Evolutionary conservation across 1,139 yeast genomes (phyloP), one percentile per base, ranked within the genome.

Genomic region (Pneumocystis wakefieldiae): DNA sequence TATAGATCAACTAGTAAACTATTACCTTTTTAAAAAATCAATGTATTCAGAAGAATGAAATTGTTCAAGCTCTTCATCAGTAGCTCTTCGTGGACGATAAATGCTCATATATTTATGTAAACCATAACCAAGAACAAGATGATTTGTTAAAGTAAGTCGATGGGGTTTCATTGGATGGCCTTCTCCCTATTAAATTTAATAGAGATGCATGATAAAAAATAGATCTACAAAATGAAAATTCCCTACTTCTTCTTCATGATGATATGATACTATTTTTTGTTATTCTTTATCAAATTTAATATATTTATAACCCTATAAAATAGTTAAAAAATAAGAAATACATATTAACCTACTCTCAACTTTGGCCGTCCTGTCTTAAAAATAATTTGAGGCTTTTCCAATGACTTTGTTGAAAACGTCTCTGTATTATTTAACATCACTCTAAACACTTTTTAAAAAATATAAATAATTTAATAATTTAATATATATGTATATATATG

Each of bases 161-260:
- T 92, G 89, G n/a, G 98, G 98, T 72, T 92, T 92, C 98, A 92
- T 92, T 14, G 98, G 98, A 74, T 92, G 98, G 66, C 84, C 55
- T 15, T 48, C 81, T 0, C 89, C 87, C 69, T 83, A 71, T 19
- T 17, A 60, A 17, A n/a, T 10, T 19, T 19, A 10, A 42, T 10
- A 37, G n/a, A 28, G 19, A 7, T 2, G 7, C 41, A 38, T 17
- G 1, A 15, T 5, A 14, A 35, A 48, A 17, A 14, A 24, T 17
- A 15, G 19, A 60, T 28, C 59, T 60, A 59, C 70, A 74, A 86
- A 87, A 71, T 87, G 95, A 72, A 83, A 87, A 67, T 82, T 81
- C 1, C 88, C 80, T 0, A 84, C 92, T 62, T 83, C 81, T 17
- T 90, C 86, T 71, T 87, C 87, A 73, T 81, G 86, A 73, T 87